These are phyloP conservation scores for Pichia sp. DNA, from an alignment of 1,139 yeast species.

Conservation along the genomic window DNA sequence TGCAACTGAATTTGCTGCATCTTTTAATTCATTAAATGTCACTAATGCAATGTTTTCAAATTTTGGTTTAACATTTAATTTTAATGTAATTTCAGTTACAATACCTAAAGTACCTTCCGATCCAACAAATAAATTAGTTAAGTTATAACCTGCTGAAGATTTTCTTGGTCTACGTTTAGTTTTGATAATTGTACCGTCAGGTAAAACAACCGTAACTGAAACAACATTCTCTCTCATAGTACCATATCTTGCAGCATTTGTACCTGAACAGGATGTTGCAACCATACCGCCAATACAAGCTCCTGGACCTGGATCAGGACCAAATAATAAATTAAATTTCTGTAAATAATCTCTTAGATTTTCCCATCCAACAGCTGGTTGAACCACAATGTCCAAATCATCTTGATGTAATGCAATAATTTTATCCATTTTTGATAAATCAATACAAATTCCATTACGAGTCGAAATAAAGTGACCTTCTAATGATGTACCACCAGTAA, in stretches of 20 bases:
- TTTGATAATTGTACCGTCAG: slow-evolving; percentile 73
- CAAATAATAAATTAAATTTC: slow-evolving; percentile 49
- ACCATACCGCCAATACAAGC: slow-evolving; percentile 75
- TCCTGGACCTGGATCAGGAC: slow-evolving; percentile 82
- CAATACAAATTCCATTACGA: slow-evolving; percentile 55
- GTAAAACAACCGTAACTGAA: slow-evolving; percentile 67
- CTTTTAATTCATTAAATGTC: slow-evolving; percentile 50
- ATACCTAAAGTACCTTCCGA: slow-evolving; percentile 75
- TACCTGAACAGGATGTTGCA: slow-evolving; percentile 75
- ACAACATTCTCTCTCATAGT: slow-evolving; percentile 72
- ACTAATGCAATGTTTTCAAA: slow-evolving; percentile 62
- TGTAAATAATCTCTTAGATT: slow-evolving; percentile 51
- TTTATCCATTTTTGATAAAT: slow-evolving; percentile 52
- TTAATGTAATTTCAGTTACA: slow-evolving; percentile 68
- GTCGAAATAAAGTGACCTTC: slow-evolving; percentile 88
- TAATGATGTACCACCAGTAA: slow-evolving; percentile 78
- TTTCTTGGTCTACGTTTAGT: slow-evolving; percentile 71
- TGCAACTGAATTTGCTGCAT: slow-evolving; percentile 63
- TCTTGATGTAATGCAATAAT: slow-evolving; percentile 49
- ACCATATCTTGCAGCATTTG: slow-evolving; percentile 71
- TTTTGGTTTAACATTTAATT: slow-evolving; percentile 58
- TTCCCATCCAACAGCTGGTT: slow-evolving; percentile 79
- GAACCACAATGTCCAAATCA: slow-evolving; percentile 67
- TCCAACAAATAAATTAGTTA: slow-evolving; percentile 63
- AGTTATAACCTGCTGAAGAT: slow-evolving; percentile 72